Conservation (phyloP, 2,329 filamentous ascomycete species). For the Pseudogymnoascus sp. region DNA sequence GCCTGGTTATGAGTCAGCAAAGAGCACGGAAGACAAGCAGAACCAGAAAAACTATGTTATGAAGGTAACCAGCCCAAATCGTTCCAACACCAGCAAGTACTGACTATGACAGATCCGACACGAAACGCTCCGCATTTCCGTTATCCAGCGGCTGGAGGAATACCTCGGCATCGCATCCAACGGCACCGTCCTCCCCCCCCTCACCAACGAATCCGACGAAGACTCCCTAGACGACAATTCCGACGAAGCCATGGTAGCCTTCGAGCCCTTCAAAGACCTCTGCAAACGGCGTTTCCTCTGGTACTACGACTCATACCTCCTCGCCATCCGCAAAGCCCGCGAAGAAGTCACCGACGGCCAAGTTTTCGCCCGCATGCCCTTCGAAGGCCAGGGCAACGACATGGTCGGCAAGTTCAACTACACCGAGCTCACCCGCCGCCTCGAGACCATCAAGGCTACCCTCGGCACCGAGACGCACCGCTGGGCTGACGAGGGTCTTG, state of each 20-base stretch:
- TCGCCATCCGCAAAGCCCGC: slow-evolving; percentile 58
- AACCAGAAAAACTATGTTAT: slow-evolving; percentile 67
- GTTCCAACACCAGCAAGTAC: neutral
- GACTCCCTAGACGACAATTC: slow-evolving; percentile 29
- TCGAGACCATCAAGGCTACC: slow-evolving; percentile 59
- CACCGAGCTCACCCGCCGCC: slow-evolving; percentile 58
- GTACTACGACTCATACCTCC: slow-evolving; percentile 87
- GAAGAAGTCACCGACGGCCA: slow-evolving; percentile 55
- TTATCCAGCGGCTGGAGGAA: slow-evolving; percentile 77
- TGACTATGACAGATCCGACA: slow-evolving; percentile 64
- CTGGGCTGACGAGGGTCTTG: slow-evolving; percentile 65
- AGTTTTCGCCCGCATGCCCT: slow-evolving; percentile 74
- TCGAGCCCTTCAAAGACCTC: slow-evolving; percentile 82
- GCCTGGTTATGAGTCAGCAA: slow-evolving; percentile 78
- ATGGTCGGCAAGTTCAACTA: slow-evolving; percentile 90
- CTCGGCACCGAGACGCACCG: slow-evolving; percentile 62
- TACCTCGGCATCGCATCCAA: slow-evolving; percentile 56
- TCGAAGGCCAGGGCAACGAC: slow-evolving; percentile 65
- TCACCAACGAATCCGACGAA: slow-evolving; percentile 28
- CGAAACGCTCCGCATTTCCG: slow-evolving; percentile 76
- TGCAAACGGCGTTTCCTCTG: slow-evolving; percentile 89
- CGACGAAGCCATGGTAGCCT: slow-evolving; percentile 48
- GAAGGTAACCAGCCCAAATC: slow-evolving; percentile 49
- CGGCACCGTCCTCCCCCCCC: slow-evolving; percentile 33
- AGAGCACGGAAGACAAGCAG: slow-evolving; percentile 59